Percentiles rank a stretch among this genome's conserved stretches.
These are phyloP conservation scores for Amylostereum areolatum DNA, from an alignment of 1,284 basidiomycete species.

Conservation along the genomic window DNA sequence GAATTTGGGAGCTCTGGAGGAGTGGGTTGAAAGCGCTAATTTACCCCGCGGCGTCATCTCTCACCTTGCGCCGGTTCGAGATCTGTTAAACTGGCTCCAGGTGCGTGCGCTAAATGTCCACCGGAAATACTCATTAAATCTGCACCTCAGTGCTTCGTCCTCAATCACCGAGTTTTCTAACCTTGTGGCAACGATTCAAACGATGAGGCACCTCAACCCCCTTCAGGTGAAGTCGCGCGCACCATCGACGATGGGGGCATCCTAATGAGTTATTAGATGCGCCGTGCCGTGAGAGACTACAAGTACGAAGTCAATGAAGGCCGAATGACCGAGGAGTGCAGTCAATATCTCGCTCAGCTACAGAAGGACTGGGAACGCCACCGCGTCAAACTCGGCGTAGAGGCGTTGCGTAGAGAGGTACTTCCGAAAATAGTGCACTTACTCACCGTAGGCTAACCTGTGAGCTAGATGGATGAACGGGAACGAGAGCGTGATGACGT, in stretches of 20 bases:
- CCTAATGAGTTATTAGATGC: constrained; percentile 52
- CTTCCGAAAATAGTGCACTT: constrained; percentile 2
- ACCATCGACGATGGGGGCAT: constrained; percentile 5
- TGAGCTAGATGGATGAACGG: constrained; percentile 51
- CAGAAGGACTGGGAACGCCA: constrained; percentile 96
- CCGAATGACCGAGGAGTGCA: constrained; percentile 90
- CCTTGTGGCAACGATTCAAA: constrained; percentile 87
- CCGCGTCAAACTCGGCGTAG: constrained; percentile 75
- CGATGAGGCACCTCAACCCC: constrained; percentile 83
- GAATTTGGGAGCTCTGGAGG: constrained; percentile 84
- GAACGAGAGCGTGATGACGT: constrained; percentile 48
- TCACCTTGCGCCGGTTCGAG: constrained; percentile 82
- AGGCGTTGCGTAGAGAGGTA: constrained; percentile 75
- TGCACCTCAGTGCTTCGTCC: constrained; percentile 68
- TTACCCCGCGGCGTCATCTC: constrained; percentile 76
- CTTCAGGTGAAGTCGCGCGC: constrained; percentile 55
- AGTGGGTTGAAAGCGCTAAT: constrained; percentile 83
- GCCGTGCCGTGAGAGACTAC: constrained; percentile 89
- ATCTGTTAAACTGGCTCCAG: constrained; percentile 86
- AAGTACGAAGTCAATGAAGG: constrained; percentile 92
- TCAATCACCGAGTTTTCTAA: constrained; percentile 83
- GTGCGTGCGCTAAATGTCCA: too few relatives aligned
- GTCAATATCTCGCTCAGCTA: constrained; percentile 88
- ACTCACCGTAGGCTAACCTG: constrained; percentile 7
- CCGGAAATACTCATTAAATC: too few relatives aligned